These are phyloP conservation scores for Xenoacremonium recifei DNA, from an alignment of 2,329 filamentous ascomycete species.

Conservation along the genomic window DNA sequence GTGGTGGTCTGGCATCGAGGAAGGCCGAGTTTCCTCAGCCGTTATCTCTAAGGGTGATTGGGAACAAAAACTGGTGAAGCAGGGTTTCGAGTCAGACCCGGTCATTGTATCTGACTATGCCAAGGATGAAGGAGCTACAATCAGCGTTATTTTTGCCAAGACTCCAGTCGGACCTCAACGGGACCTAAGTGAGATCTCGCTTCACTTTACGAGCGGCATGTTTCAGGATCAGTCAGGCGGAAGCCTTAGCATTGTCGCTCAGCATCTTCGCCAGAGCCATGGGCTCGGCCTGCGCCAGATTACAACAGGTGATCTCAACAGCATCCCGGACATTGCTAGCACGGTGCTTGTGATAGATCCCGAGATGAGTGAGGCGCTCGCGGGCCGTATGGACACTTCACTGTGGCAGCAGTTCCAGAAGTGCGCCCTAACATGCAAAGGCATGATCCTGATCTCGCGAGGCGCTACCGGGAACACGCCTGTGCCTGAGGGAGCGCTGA, in stretches of 20 bases:
- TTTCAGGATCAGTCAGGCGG: background rate
- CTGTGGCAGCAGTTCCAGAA: background rate
- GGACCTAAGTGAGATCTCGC: background rate
- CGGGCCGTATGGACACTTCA: background rate
- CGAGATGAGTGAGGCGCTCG: background rate
- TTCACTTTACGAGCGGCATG: background rate
- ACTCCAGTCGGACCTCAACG: background rate
- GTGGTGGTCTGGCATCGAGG: constrained; percentile 1
- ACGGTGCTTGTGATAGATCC: background rate
- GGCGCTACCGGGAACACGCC: background rate
- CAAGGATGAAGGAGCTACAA: background rate
- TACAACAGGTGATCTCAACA: background rate
- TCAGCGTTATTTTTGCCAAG: background rate
- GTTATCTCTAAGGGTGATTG: background rate
- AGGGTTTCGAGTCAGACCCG: background rate
- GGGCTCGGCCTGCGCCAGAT: background rate
- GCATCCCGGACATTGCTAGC: background rate
- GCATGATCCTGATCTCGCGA: background rate
- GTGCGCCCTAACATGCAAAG: background rate
- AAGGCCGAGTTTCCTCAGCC: background rate
- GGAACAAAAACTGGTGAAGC: background rate
- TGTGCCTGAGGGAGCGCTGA: background rate
- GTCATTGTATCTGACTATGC: background rate
- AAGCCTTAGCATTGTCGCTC: background rate
- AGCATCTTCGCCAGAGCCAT: background rate